A percentile compares a stretch with the other conserved stretches of the same genome.
phyloP scores from a whole-genome alignment of 2,329 filamentous ascomycete genomes.

The Talaromyces albobiverticillius region DNA sequence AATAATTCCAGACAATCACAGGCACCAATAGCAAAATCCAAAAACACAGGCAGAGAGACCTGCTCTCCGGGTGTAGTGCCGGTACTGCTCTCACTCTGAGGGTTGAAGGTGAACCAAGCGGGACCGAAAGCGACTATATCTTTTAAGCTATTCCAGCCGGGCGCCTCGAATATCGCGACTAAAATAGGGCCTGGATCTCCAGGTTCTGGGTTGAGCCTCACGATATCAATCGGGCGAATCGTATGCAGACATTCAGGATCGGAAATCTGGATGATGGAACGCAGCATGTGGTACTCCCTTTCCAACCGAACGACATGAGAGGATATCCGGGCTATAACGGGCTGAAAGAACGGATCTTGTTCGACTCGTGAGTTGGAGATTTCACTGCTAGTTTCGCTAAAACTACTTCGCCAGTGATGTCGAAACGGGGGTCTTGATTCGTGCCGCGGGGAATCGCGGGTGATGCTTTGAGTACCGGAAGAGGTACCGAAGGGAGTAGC shows the following conservation, averaged over 20 bases:
- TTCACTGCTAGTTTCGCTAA: slow-evolving; percentile 51
- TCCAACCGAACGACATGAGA: slow-evolving; percentile 80
- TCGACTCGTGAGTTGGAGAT: slow-evolving; percentile 38
- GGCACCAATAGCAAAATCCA: slow-evolving; percentile 89
- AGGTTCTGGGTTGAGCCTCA: slow-evolving; percentile 65
- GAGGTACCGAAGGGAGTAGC: slow-evolving; percentile 48
- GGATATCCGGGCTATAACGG: slow-evolving; percentile 78
- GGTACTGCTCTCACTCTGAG: slow-evolving; percentile 44
- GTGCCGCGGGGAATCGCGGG: slow-evolving; percentile 42
- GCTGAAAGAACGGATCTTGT: slow-evolving; percentile 48
- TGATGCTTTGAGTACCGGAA: slow-evolving; percentile 42
- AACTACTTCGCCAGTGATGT: slow-evolving; percentile 49
- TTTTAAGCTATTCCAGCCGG: slow-evolving; percentile 69
- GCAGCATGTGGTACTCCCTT: slow-evolving; percentile 79
- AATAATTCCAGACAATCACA: slow-evolving; percentile 82
- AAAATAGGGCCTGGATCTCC: slow-evolving; percentile 70
- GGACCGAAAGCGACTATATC: slow-evolving; percentile 75
- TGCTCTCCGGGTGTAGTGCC: slow-evolving; percentile 54
- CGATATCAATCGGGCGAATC: slow-evolving; percentile 73
- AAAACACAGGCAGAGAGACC: slow-evolving; percentile 71
- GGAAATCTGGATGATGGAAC: slow-evolving; percentile 65
- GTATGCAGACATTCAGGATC: slow-evolving; percentile 75
- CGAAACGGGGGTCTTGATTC: slow-evolving; percentile 40
- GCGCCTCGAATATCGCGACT: slow-evolving; percentile 76
- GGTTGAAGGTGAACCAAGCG: slow-evolving; percentile 62